These are phyloP conservation scores for Dendrothele bispora DNA, from an alignment of 768 basidiomycete genomes.

Conservation along the genomic window DNA sequence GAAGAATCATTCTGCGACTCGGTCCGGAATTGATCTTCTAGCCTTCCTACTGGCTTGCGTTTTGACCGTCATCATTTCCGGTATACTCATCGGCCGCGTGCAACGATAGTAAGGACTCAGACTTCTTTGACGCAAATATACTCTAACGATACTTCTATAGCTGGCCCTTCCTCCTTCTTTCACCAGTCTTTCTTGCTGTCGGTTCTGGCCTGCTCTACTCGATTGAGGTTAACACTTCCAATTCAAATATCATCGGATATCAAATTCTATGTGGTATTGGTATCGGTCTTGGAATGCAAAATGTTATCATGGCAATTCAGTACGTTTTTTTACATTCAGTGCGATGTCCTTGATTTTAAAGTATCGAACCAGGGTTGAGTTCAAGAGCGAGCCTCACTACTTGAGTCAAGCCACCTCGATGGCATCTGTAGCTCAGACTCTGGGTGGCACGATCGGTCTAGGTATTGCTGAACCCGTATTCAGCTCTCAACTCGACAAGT, in stretches of 20 bases:
- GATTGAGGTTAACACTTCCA: constrained; percentile 1
- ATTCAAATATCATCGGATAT: constrained; percentile 6
- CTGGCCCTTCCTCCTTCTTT: constrained; percentile 10
- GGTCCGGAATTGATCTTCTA: constrained; percentile 16
- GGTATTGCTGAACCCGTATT: constrained; percentile 15
- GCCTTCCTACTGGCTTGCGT: constrained; percentile 14
- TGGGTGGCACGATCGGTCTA: constrained; percentile 14
- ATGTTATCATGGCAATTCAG: constrained; percentile 17
- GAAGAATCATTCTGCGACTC: constrained; percentile 6
- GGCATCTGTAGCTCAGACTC: constrained; percentile 14
- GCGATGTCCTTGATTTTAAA: not conserved
- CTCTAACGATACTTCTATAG: not conserved
- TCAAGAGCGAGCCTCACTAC: constrained; percentile 4
- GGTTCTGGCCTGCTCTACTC: constrained; percentile 16
- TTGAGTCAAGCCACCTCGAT: constrained; percentile 15
- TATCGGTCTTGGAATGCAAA: constrained; percentile 16
- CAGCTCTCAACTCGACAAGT: constrained; percentile 6
- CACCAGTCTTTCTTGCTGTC: constrained; percentile 4
- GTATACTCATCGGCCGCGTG: constrained; percentile 5
- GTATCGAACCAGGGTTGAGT: constrained; percentile 9
- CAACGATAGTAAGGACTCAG: constrained; percentile 8
- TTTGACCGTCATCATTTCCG: constrained; percentile 8
- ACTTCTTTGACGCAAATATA: not conserved
- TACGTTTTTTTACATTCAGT: not conserved
- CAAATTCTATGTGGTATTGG: constrained; percentile 14